Percentiles rank a stretch among this genome's conserved stretches.
phyloP scores from a whole-genome alignment of 139 green algal species.

The Auxenochlorella pyrenoidosa region DNA sequence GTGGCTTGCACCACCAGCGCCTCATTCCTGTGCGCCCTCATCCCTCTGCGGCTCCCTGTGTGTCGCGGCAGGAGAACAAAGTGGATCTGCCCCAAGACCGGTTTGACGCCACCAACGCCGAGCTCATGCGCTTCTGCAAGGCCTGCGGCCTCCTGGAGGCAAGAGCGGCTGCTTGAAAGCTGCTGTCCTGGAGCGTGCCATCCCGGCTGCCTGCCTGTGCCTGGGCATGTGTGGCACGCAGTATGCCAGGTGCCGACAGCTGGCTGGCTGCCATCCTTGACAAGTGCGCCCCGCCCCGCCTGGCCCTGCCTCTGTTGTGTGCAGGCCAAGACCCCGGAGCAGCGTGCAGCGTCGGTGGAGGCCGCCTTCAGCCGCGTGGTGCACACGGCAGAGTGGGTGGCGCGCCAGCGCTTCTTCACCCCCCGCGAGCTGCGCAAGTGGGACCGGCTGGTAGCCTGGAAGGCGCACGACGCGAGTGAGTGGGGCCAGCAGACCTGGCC shows the following conservation, averaged over 20 bases:
- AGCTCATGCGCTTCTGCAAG: conserved; percentile 58
- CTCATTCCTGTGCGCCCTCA: not conserved
- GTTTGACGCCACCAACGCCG: conserved; percentile 48
- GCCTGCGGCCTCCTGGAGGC: conserved; percentile 49
- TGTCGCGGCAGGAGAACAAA: conserved; percentile 10
- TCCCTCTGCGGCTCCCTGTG: not conserved
- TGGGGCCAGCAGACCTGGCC: not conserved
- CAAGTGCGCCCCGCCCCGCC: no score
- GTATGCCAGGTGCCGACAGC: no score
- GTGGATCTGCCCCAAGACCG: conserved; percentile 36
- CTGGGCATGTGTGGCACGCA: no score
- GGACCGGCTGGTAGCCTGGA: conserved; percentile 56
- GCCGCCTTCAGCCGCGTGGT: conserved; percentile 10
- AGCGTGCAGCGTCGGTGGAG: conserved; percentile 27
- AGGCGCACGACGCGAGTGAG: conserved; percentile 30
- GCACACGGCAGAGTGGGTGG: conserved; percentile 5
- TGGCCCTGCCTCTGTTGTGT: no score
- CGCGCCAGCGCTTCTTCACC: conserved; percentile 15
- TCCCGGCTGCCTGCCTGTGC: no score
- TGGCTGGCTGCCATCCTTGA: no score
- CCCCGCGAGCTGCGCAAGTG: conserved; percentile 31
- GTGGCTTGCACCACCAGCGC: no score
- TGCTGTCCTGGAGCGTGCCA: no score
- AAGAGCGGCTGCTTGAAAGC: not conserved
- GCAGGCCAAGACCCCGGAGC: not conserved